A percentile compares a stretch with the other conserved stretches of the same genome.
phyloP scores from a whole-genome alignment of 2,329 filamentous ascomycete species.

The Gnomoniopsis smithogilvyi region DNA sequence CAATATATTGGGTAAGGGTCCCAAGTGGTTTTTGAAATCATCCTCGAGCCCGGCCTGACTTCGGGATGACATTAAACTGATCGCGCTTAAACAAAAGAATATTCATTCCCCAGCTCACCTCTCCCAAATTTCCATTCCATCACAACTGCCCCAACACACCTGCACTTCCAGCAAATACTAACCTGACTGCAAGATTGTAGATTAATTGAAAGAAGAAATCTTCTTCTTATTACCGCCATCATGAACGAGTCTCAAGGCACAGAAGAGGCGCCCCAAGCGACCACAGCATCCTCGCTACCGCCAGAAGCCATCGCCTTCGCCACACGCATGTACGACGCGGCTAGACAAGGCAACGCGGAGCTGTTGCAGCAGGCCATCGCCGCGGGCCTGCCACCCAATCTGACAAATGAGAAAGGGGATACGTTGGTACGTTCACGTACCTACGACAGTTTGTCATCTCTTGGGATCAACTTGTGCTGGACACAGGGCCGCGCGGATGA shows the following conservation, averaged over 20 bases:
- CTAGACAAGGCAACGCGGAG: constrained; percentile 55
- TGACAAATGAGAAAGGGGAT: constrained; percentile 72
- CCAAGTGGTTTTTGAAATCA: too few species aligned
- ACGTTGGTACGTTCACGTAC: constrained; percentile 52
- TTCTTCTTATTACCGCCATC: too few species aligned
- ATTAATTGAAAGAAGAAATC: too few species aligned
- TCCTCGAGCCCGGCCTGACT: too few species aligned
- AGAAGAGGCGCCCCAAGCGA: background rate
- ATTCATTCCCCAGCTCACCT: too few species aligned
- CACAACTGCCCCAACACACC: too few species aligned
- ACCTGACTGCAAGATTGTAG: too few species aligned
- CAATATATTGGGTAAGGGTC: too few species aligned
- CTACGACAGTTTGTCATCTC: background rate
- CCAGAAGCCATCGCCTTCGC: constrained; percentile 66
- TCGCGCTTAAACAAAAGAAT: too few species aligned
- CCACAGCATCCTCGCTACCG: constrained; percentile 38
- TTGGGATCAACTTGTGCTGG: background rate
- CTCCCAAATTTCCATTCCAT: too few species aligned
- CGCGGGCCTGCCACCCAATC: constrained; percentile 63
- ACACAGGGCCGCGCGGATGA: too few species aligned
- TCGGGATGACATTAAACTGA: too few species aligned
- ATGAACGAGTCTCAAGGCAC: constrained; percentile 1
- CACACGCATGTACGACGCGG: constrained; percentile 63
- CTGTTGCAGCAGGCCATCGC: constrained; percentile 61
- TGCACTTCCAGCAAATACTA: background rate